phyloP scores from a whole-genome alignment of 2,329 filamentous ascomycete species.

The Calonectria ilicicola region DNA sequence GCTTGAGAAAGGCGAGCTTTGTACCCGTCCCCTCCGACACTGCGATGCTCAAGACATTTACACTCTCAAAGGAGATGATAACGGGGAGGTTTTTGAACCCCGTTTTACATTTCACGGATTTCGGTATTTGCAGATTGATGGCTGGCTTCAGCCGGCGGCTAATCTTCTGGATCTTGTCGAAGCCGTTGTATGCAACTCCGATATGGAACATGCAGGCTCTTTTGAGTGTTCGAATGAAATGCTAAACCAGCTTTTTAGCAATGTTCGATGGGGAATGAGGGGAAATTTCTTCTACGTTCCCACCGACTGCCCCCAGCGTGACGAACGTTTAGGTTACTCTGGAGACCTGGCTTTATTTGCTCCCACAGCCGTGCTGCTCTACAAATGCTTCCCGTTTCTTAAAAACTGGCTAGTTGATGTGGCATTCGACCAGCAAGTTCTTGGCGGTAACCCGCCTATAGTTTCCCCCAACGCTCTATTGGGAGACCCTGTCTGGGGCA shows the following conservation, averaged over 20 bases:
- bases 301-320: constrained; percentile 68
- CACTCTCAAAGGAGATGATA: constrained; percentile 24
- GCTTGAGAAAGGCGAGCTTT: constrained; percentile 60
- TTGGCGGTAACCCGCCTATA: constrained; percentile 34
- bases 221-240: constrained; percentile 65
- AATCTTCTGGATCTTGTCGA: constrained; percentile 37
- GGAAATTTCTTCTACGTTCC: constrained; percentile 70
- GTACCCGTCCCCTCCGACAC: constrained; percentile 38
- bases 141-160: constrained; percentile 51
- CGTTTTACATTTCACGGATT: constrained; percentile 68
- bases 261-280: constrained; percentile 67
- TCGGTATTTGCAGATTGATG: constrained; percentile 61
- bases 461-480: constrained; percentile 32
- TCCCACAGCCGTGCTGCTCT: constrained; percentile 65
- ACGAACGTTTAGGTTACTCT: constrained; percentile 67
- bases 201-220: constrained; percentile 63
- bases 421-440: constrained; percentile 32
- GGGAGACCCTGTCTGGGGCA: constrained; percentile 26
- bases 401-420: constrained; percentile 42
- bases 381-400: constrained; percentile 62
- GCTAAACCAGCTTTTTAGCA: constrained; percentile 66
- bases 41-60: constrained; percentile 30
- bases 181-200: constrained; percentile 60
- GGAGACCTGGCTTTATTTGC: constrained; percentile 64
- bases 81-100: constrained; percentile 53